Conservation (phyloP, 345 rosid species). For the Arabis hirsuta region DNA sequence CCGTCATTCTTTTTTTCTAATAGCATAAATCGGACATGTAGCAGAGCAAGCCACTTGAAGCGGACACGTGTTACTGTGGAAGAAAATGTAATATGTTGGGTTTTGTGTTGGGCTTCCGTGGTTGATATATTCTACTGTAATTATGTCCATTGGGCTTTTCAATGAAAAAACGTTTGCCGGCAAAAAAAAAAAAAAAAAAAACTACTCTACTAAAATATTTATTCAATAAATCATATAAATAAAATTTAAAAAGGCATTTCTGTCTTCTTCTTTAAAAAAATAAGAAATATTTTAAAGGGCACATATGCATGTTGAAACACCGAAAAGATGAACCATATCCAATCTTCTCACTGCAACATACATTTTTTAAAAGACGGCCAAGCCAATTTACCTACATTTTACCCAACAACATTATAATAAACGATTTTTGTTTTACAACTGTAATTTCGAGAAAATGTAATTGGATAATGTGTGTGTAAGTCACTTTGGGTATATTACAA, state of each 20-base stretch:
- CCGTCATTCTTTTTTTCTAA: too few relatives aligned
- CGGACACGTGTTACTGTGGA: too few relatives aligned
- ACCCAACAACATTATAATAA: conserved; percentile 20
- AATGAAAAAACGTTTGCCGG: too few relatives aligned
- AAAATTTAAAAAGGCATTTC: background rate
- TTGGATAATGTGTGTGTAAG: conserved; percentile 21
- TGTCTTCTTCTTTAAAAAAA: background rate
- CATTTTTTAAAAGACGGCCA: conserved; percentile 13
- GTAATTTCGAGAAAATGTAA: conserved; percentile 3
- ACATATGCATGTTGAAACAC: background rate
- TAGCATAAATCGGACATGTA: too few relatives aligned
- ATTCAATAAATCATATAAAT: background rate
- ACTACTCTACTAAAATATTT: too few relatives aligned
- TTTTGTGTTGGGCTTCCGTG: too few relatives aligned
- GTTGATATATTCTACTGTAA: too few relatives aligned
- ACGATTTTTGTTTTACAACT: background rate
- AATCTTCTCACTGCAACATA: conserved; percentile 10
- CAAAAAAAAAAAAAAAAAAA: too few relatives aligned
- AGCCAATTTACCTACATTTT: conserved; percentile 19
- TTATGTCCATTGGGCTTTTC: too few relatives aligned
- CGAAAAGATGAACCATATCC: background rate
- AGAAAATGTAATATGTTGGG: too few relatives aligned
- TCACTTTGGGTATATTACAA: conserved; percentile 18
- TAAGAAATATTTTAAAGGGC: too few relatives aligned
- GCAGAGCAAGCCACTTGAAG: too few relatives aligned